phyloP scores from a whole-genome alignment of 116 monocot genomes.

The Cymodocea nodosa region DNA sequence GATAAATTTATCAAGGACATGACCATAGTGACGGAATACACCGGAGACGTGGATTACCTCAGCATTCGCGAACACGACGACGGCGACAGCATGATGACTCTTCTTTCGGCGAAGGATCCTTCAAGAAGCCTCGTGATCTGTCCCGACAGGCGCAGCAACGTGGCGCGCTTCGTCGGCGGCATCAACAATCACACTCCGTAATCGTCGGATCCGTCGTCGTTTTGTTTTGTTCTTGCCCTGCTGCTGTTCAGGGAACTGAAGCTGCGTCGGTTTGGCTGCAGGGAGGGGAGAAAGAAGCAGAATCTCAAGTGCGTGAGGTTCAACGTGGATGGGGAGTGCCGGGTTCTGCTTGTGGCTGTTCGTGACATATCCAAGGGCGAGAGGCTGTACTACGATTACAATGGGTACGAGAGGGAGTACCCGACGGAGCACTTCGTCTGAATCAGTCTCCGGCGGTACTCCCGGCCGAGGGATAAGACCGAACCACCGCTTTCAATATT shows the following conservation, averaged over 20 bases:
- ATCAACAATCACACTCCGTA: conserved; percentile 87
- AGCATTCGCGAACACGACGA: conserved; percentile 68
- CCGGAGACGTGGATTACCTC: conserved; percentile 79
- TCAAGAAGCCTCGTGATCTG: conserved; percentile 73
- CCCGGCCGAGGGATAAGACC: too few species aligned
- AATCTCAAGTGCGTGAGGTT: conserved; percentile 93
- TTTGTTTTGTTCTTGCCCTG: too few species aligned
- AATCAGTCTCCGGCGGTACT: too few species aligned
- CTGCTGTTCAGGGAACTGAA: not conserved
- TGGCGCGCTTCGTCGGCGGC: conserved; percentile 78
- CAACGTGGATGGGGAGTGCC: conserved; percentile 66
- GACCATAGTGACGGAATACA: too few species aligned
- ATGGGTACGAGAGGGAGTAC: conserved; percentile 84
- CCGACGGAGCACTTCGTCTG: conserved; percentile 25
- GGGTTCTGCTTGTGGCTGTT: conserved; percentile 63
- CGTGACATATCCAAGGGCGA: conserved; percentile 83
- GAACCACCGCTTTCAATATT: too few species aligned
- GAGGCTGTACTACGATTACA: conserved; percentile 95
- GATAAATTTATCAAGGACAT: conserved; percentile 69
- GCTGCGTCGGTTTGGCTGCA: conserved; percentile 26
- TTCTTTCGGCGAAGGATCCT: conserved; percentile 41
- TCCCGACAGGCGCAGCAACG: conserved; percentile 68
- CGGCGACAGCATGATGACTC: conserved; percentile 98
- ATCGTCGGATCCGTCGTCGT: conserved; percentile 1
- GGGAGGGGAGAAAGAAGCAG: conserved; percentile 96